Evolutionary conservation across 164 flowering plant genomes (phyloP).

Genomic region (Magnolia sinica): DNA sequence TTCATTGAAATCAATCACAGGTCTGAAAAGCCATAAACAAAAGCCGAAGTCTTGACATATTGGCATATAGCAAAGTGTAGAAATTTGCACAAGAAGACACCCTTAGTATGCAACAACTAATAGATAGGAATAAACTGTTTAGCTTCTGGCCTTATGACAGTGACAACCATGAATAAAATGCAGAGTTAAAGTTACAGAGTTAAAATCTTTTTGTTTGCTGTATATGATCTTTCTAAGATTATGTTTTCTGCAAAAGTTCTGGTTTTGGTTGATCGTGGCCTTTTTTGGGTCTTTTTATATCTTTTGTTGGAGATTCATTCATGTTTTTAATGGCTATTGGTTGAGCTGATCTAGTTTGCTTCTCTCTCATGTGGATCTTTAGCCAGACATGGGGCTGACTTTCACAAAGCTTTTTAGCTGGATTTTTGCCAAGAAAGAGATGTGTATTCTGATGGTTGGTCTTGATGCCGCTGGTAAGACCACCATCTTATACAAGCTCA

Average conservation of each 20-base stretch:
- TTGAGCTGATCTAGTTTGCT: neutral
- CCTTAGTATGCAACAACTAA: no score
- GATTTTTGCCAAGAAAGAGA: conserved; percentile 94
- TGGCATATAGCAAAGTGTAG: neutral
- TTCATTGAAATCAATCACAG: conserved; percentile 2
- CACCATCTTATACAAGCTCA: conserved; percentile 88
- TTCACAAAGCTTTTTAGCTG: conserved; percentile 91
- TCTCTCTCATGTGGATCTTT: neutral
- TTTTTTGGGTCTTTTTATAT: no score
- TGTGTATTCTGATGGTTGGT: conserved; percentile 96
- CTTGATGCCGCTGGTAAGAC: conserved; percentile 99
- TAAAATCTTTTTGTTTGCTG: no score
- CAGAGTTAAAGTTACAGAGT: no score
- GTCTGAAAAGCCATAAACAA: conserved; percentile 1
- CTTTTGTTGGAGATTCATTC: neutral
- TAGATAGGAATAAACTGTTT: no score
- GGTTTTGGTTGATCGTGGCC: neutral
- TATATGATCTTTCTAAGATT: neutral
- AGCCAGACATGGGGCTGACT: conserved; percentile 68
- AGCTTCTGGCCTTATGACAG: no score
- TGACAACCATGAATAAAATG: no score
- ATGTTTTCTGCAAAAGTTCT: neutral
- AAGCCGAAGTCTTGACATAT: neutral
- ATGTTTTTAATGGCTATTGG: neutral
- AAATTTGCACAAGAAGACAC: no score